Conservation (phyloP, 2,329 filamentous ascomycete genomes). For the Scedosporium minutisporum region DNA sequence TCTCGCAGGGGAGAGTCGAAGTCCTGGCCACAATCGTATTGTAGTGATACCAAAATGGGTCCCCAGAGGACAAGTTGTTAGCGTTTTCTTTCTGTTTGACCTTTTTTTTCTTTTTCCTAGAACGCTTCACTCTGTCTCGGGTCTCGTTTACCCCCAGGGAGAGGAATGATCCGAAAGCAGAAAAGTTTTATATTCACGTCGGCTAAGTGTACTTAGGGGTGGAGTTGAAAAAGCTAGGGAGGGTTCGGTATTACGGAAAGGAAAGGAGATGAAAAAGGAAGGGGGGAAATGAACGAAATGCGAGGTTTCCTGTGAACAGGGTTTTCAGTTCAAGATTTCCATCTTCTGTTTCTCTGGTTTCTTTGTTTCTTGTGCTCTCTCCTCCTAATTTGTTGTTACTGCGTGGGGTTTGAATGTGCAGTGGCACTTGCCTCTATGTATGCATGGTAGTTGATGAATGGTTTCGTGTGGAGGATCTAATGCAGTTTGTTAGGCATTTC, state of each 20-base stretch:
- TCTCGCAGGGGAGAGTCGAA: neutral
- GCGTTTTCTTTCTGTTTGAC: neutral
- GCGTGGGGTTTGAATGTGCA: too few species aligned
- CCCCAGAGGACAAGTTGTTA: neutral
- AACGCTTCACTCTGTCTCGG: neutral
- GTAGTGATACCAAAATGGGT: conserved; percentile 1
- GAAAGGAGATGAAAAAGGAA: neutral
- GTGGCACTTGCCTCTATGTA: too few species aligned
- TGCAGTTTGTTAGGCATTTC: too few species aligned
- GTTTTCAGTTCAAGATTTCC: too few species aligned
- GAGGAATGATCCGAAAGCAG: neutral
- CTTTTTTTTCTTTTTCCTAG: neutral
- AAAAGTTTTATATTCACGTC: neutral
- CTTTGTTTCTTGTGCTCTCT: too few species aligned
- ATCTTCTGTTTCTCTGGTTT: too few species aligned
- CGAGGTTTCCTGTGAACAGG: too few species aligned
- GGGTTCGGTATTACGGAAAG: neutral
- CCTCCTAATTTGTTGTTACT: too few species aligned
- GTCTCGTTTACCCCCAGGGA: neutral
- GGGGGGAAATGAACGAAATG: neutral
- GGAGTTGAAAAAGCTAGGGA: neutral
- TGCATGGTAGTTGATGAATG: too few species aligned
- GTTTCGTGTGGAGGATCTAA: too few species aligned
- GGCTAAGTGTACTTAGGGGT: neutral
- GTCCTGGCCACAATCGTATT: neutral